phyloP scores from a whole-genome alignment of 805 yeast species.

The Schizosaccharomyces cryophilus region DNA sequence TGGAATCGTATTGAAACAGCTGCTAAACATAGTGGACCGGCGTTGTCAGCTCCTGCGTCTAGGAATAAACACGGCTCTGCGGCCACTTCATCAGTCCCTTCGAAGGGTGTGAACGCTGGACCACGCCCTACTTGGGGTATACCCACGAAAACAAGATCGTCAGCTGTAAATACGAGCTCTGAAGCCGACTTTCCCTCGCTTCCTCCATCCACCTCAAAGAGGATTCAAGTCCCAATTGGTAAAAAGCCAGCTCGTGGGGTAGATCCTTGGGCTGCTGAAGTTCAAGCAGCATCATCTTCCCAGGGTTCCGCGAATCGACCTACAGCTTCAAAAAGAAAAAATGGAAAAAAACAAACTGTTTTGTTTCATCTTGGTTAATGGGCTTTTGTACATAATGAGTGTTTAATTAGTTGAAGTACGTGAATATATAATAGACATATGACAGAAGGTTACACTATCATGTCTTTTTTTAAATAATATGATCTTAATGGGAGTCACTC shows the following conservation, averaged over 20 bases:
- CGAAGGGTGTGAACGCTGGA: background rate
- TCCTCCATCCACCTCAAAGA: background rate
- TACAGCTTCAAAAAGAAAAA: background rate
- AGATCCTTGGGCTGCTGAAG: background rate
- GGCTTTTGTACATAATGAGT: background rate
- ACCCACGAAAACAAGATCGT: background rate
- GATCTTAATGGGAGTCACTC: too few relatives aligned
- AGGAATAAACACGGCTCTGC: background rate
- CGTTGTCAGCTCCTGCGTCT: background rate
- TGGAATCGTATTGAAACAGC: slow-evolving; percentile 2
- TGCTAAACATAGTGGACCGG: background rate
- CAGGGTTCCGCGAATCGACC: background rate
- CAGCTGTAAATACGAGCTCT: background rate
- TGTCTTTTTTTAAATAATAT: too few relatives aligned
- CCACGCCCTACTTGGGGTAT: background rate
- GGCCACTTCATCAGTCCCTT: background rate
- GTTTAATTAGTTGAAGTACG: background rate
- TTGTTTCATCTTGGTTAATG: background rate
- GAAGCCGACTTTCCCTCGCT: background rate
- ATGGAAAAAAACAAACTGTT: background rate
- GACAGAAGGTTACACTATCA: too few relatives aligned
- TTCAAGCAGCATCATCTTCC: background rate
- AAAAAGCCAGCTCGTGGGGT: background rate
- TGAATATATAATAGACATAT: background rate
- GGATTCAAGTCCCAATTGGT: background rate